phyloP scores from a whole-genome alignment of 1,284 basidiomycete genomes.

The Puccinia horiana region DNA sequence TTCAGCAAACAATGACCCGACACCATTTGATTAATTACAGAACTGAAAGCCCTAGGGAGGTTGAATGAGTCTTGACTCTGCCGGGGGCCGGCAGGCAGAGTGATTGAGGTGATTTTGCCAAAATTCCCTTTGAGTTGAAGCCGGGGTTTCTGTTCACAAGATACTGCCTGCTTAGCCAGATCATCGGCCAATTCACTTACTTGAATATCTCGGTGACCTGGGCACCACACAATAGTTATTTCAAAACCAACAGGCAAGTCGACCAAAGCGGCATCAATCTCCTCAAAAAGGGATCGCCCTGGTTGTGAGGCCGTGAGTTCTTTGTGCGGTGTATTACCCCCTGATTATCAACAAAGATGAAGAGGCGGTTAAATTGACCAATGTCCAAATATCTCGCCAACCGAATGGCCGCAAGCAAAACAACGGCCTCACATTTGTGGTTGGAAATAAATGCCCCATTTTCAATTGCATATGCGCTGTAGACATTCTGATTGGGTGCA shows the following conservation, averaged over 20 bases:
- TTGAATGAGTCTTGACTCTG: no score
- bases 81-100: no score
- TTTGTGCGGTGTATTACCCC: not conserved
- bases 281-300: no score
- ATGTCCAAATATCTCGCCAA: not conserved
- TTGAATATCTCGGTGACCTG: not conserved
- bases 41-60: no score
- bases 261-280: not conserved
- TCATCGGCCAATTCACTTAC: not conserved
- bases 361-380: no score
- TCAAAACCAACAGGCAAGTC: not conserved
- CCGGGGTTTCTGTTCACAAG: not conserved
- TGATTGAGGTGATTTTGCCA: not conserved
- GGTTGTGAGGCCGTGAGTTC: not conserved
- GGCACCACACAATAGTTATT: not conserved
- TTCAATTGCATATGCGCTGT: not conserved
- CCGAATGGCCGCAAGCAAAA: not conserved
- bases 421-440: not conserved
- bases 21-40: no score
- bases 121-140: no score
- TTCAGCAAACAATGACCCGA: no score
- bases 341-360: not conserved
- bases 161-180: not conserved
- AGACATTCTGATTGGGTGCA: not conserved
- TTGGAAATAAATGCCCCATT: not conserved